Evolutionary conservation across 352 stramenopile genomes (phyloP).

Genomic region (Globisporangium parvum): DNA sequence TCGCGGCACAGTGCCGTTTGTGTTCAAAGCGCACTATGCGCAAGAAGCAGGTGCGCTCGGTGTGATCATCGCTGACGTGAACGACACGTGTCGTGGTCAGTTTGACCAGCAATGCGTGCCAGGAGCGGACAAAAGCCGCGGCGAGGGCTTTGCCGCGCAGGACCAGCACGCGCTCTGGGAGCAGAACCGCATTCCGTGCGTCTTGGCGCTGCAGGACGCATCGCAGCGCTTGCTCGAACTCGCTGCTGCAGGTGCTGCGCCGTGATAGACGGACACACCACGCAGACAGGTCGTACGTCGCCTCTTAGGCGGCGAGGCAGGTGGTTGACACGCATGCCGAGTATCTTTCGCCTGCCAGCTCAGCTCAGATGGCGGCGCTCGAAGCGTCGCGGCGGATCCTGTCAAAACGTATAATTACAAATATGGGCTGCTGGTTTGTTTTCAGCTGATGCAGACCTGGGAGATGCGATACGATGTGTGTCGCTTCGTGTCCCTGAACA

Average conservation of each 20-base stretch:
- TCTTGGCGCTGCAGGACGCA: conserved; percentile 33
- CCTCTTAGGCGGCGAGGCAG: too few relatives aligned
- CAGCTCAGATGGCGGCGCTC: too few relatives aligned
- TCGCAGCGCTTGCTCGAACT: conserved; percentile 29
- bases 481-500: background rate
- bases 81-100: conserved; percentile 28
- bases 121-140: conserved; percentile 32
- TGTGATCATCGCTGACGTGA: conserved; percentile 52
- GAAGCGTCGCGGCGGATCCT: background rate
- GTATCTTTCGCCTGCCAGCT: too few relatives aligned
- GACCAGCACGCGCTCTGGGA: conserved; percentile 54
- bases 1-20: conserved; percentile 55
- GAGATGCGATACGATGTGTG: background rate
- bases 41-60: conserved; percentile 61
- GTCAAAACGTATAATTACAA: background rate
- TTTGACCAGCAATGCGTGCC: conserved; percentile 75
- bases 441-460: background rate
- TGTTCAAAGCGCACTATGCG: conserved; percentile 62
- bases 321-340: too few relatives aligned
- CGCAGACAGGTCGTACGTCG: too few relatives aligned
- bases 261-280: background rate
- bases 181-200: conserved; percentile 53
- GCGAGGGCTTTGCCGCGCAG: conserved; percentile 51
- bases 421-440: background rate
- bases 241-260: background rate